Conservation (phyloP, 495 filamentous ascomycete species). For the Podospora fimiseda region DNA sequence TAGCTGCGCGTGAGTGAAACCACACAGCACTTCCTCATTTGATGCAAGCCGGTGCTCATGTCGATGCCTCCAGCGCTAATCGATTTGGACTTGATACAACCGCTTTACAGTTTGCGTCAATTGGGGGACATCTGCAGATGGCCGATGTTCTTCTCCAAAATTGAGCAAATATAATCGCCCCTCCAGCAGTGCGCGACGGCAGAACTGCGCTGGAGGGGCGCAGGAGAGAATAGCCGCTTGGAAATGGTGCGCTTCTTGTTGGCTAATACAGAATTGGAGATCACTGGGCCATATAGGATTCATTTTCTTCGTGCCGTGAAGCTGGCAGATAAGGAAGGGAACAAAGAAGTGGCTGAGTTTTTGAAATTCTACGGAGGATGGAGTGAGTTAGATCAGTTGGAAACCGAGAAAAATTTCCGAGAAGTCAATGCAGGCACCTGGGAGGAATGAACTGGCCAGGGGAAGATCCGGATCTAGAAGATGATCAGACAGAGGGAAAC, state of each 20-base stretch:
- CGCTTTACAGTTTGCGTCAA: not conserved
- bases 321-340: not conserved
- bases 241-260: not conserved
- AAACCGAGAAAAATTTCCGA: not conserved
- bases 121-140: not conserved
- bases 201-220: not conserved
- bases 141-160: not conserved
- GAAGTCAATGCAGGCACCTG: not conserved
- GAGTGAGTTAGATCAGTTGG: not conserved
- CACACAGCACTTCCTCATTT: not conserved
- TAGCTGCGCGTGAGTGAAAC: not conserved
- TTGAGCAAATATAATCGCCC: not conserved
- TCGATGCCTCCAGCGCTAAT: not conserved
- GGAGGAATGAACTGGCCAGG: not conserved
- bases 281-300: not conserved
- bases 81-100: not conserved
- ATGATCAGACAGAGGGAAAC: not conserved
- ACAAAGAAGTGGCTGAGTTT: not conserved
- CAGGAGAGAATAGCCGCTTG: not conserved
- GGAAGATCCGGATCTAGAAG: not conserved
- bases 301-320: not conserved
- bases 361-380: not conserved
- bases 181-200: not conserved
- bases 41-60: not conserved
- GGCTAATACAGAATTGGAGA: not conserved